Percentiles rank a stretch among this genome's conserved stretches.
These are phyloP conservation scores for Pedinophyceae sp. DNA, from an alignment of 139 green algal genomes.

Conservation along the genomic window DNA sequence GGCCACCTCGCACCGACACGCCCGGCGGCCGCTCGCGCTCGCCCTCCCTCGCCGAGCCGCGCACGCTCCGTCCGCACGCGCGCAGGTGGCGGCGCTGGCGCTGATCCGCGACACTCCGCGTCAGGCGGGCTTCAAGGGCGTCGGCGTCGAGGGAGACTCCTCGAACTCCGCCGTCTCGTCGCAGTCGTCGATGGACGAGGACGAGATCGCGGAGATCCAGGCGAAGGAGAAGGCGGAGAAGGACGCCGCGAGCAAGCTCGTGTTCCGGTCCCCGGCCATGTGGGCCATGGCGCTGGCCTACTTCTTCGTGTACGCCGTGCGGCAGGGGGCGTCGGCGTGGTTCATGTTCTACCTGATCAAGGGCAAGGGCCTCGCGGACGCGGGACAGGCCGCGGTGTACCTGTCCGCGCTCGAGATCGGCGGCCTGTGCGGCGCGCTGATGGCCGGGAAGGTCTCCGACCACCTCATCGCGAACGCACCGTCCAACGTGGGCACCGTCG, in stretches of 20 bases:
- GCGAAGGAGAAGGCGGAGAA: too few relatives aligned
- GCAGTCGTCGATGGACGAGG: too few relatives aligned
- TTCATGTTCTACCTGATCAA: conserved; percentile 61
- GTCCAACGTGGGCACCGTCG: conserved; percentile 5
- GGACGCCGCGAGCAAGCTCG: conserved; percentile 15
- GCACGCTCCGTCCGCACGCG: too few relatives aligned
- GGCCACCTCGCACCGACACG: too few relatives aligned
- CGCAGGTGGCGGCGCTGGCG: too few relatives aligned
- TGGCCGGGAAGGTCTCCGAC: conserved; percentile 8
- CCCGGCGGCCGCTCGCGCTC: too few relatives aligned
- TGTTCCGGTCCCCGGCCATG: conserved; percentile 30
- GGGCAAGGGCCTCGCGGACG: conserved; percentile 8
- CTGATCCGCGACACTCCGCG: too few relatives aligned
- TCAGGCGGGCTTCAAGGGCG: too few relatives aligned
- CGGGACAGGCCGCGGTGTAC: neutral
- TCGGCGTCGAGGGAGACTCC: too few relatives aligned
- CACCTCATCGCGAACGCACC: conserved; percentile 3
- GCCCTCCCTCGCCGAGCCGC: too few relatives aligned
- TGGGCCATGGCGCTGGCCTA: conserved; percentile 52
- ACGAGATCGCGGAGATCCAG: too few relatives aligned
- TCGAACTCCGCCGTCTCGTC: too few relatives aligned
- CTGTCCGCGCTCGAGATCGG: conserved; percentile 9
- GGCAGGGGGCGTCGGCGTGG: conserved; percentile 56
- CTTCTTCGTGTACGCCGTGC: conserved; percentile 59
- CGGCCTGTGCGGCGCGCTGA: conserved; percentile 4